A percentile compares a stretch with the other conserved stretches of the same genome.
Evolutionary conservation across 2,329 filamentous ascomycete species (phyloP).

Genomic region (Aspergillus calidoustus): DNA sequence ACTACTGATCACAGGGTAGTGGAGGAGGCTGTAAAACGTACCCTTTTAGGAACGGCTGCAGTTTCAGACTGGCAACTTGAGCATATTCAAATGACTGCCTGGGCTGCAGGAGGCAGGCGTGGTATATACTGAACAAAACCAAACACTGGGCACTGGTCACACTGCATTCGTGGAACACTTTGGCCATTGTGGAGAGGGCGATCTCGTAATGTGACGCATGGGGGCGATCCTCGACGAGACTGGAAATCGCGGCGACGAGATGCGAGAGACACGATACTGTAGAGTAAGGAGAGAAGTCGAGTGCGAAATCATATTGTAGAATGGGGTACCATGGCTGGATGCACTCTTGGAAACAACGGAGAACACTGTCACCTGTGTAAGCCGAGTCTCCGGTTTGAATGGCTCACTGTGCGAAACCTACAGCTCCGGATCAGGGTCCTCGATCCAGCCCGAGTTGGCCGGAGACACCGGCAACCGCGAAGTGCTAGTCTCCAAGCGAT

Average conservation of each 20-base stretch:
- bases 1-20: no score
- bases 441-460: not conserved
- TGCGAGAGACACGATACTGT: conserved; percentile 2
- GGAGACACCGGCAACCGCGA: not conserved
- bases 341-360: not conserved
- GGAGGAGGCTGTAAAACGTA: not conserved
- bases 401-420: not conserved
- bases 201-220: not conserved
- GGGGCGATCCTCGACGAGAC: not conserved
- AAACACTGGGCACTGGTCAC: conserved; percentile 8
- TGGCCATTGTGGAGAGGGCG: conserved; percentile 1
- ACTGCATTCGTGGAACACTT: not conserved
- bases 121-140: conserved; percentile 7
- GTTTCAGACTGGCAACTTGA: not conserved
- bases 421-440: not conserved
- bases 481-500: not conserved
- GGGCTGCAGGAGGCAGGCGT: not conserved
- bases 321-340: conserved; percentile 9
- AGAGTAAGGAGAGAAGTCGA: conserved; percentile 2
- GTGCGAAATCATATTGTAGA: not conserved
- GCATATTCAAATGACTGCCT: not conserved
- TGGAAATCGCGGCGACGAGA: not conserved
- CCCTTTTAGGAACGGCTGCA: not conserved
- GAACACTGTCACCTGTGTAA: not conserved
- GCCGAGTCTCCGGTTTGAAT: not conserved